These are phyloP conservation scores for Aspergillus sp. DNA, from an alignment of 2,329 filamentous ascomycete species.

Conservation along the genomic window DNA sequence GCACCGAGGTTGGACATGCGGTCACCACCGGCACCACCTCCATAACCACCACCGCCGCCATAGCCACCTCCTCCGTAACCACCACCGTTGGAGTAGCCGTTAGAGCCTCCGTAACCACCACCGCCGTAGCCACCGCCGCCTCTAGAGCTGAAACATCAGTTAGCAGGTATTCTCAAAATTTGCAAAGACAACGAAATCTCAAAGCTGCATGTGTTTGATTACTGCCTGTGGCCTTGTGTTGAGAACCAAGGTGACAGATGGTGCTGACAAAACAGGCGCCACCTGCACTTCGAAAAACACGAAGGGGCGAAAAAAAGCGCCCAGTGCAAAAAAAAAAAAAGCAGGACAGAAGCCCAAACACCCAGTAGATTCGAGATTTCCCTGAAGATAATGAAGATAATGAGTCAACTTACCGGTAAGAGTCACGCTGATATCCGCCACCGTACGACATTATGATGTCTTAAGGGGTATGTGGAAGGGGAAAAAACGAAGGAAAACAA, in stretches of 20 bases:
- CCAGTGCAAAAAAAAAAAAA: not conserved
- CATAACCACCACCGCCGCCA: slow-evolving; percentile 33
- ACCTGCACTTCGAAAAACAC: no score
- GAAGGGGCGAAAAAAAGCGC: no score
- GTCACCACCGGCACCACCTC: slow-evolving; percentile 71
- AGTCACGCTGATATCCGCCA: slow-evolving; percentile 48
- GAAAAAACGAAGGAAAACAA: slow-evolving; percentile 1
- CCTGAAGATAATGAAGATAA: not conserved
- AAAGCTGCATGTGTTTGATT: not conserved
- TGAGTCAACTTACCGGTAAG: slow-evolving; percentile 40
- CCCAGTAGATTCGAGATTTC: slow-evolving; percentile 2
- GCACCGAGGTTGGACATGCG: slow-evolving; percentile 89
- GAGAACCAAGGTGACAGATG: not conserved
- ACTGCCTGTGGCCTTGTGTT: not conserved
- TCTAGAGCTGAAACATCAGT: slow-evolving; percentile 22
- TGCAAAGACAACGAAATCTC: not conserved
- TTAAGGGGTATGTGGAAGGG: slow-evolving; percentile 10
- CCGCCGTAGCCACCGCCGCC: slow-evolving; percentile 48
- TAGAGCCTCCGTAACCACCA: slow-evolving; percentile 34
- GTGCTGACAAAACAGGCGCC: no score
- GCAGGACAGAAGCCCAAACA: not conserved
- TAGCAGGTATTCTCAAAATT: not conserved
- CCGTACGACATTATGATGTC: slow-evolving; percentile 65
- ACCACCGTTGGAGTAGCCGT: slow-evolving; percentile 42
- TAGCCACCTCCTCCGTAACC: slow-evolving; percentile 30